Percentiles rank a stretch among this genome's conserved stretches.
These are phyloP conservation scores for Eucalyptus erythrocorys DNA, from an alignment of 345 rosid genomes.

Conservation along the genomic window DNA sequence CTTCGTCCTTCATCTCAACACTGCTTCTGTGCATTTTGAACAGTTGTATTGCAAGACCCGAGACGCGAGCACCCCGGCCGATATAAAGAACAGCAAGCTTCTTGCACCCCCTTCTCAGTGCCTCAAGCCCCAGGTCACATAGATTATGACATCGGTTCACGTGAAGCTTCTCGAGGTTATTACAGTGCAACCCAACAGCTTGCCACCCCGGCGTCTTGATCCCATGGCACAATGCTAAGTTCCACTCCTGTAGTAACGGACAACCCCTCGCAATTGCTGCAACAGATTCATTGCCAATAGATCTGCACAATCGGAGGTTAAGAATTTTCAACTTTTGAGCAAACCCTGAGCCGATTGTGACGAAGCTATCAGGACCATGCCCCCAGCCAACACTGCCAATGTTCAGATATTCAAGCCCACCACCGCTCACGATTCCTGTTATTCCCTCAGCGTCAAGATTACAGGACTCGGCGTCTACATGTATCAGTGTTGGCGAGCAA, in stretches of 20 bases:
- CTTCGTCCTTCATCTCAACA: background rate
- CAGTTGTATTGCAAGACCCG: background rate
- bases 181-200: constrained; percentile 44
- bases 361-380: constrained; percentile 18
- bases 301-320: constrained; percentile 60
- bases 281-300: constrained; percentile 45
- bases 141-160: constrained; percentile 70
- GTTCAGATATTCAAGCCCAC: constrained; percentile 56
- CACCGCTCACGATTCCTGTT: constrained; percentile 54
- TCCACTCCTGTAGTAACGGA: constrained; percentile 70
- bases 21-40: background rate
- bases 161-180: constrained; percentile 51
- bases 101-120: constrained; percentile 54
- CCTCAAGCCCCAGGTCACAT: constrained; percentile 52
- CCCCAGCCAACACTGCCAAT: constrained; percentile 12
- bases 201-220: constrained; percentile 55
- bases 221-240: constrained; percentile 54
- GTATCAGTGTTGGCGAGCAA: constrained; percentile 41
- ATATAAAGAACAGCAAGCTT: constrained; percentile 41
- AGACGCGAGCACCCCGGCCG: background rate
- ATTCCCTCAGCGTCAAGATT: constrained; percentile 45
- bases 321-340: constrained; percentile 46
- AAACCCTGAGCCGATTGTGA: constrained; percentile 46
- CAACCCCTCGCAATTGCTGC: constrained; percentile 64
- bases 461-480: constrained; percentile 56